Conservation (phyloP, 2,329 filamentous ascomycete genomes). For the Penicillium digitatum region DNA sequence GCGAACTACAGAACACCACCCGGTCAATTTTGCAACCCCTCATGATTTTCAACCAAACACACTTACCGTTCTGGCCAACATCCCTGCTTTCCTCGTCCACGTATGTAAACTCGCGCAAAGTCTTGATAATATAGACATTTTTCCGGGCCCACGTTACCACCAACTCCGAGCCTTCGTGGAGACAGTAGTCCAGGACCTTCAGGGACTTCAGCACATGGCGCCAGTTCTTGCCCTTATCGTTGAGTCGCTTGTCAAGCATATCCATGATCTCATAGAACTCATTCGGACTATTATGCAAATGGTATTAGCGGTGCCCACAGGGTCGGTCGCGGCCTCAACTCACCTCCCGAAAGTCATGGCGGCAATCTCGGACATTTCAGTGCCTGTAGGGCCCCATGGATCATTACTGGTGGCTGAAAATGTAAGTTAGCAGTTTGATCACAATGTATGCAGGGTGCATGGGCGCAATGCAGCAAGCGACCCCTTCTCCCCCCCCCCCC, state of each 20-base stretch:
- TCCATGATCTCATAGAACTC: slow-evolving; percentile 99
- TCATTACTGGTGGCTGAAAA: slow-evolving; percentile 92
- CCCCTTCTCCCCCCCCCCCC: no score
- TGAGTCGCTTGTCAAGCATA: slow-evolving; percentile 97
- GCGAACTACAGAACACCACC: slow-evolving; percentile 60
- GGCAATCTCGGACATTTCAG: slow-evolving; percentile 98
- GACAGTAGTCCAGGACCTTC: slow-evolving; percentile 95
- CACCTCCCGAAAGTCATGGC: slow-evolving; percentile 98
- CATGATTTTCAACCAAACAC: not conserved
- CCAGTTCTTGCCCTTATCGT: slow-evolving; percentile 99
- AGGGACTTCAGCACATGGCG: slow-evolving; percentile 94
- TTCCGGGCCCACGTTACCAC: slow-evolving; percentile 97
- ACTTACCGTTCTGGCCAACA: slow-evolving; percentile 90
- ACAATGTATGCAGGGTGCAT: not conserved
- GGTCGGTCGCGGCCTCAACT: slow-evolving; percentile 32
- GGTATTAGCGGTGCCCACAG: slow-evolving; percentile 9
- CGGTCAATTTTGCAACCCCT: not conserved
- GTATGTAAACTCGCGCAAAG: slow-evolving; percentile 92
- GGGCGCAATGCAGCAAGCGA: slow-evolving; percentile 3
- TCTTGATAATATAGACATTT: slow-evolving; percentile 99
- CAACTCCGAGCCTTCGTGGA: slow-evolving; percentile 93
- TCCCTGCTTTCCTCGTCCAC: slow-evolving; percentile 93
- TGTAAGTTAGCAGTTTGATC: slow-evolving; percentile 12
- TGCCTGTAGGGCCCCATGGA: slow-evolving; percentile 95
- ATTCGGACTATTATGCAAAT: slow-evolving; percentile 61